Conservation (phyloP, 1,139 yeast genomes). For the Kodamaea ohmeri region DNA sequence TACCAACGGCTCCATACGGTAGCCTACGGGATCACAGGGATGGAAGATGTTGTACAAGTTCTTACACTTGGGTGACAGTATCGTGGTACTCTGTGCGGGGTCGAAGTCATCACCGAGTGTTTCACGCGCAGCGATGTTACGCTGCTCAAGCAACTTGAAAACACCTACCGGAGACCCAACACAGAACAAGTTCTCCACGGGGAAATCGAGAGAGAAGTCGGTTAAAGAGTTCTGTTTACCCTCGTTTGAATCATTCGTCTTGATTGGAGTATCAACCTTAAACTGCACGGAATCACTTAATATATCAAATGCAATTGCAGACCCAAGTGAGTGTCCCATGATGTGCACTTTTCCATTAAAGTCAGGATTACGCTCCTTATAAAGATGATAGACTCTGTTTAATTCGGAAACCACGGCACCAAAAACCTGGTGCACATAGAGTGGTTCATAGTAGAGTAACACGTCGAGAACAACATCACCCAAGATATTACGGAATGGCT, state of each 20-base stretch:
- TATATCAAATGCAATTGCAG: conserved; percentile 80
- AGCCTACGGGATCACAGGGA: conserved; percentile 87
- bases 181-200: conserved; percentile 72
- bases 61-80: conserved; percentile 50
- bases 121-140: conserved; percentile 47
- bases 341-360: conserved; percentile 79
- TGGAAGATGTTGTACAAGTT: conserved; percentile 78
- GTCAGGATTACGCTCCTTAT: conserved; percentile 62
- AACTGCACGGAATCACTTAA: conserved; percentile 49
- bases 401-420: conserved; percentile 67
- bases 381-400: conserved; percentile 63
- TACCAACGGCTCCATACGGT: conserved; percentile 80
- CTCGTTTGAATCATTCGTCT: conserved; percentile 13
- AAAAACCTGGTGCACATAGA: conserved; percentile 60
- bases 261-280: too few species aligned
- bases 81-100: conserved; percentile 15
- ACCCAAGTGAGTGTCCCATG: conserved; percentile 90
- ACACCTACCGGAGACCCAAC: conserved; percentile 92
- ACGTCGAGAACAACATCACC: conserved; percentile 89
- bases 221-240: not conserved
- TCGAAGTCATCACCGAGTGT: conserved; percentile 19
- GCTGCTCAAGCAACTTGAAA: conserved; percentile 66
- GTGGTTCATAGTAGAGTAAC: conserved; percentile 78
- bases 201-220: conserved; percentile 52
- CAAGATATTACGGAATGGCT: conserved; percentile 69